These are phyloP conservation scores for Groenewaldozyma tartarivorans DNA, from an alignment of 805 yeast species.

Conservation along the genomic window DNA sequence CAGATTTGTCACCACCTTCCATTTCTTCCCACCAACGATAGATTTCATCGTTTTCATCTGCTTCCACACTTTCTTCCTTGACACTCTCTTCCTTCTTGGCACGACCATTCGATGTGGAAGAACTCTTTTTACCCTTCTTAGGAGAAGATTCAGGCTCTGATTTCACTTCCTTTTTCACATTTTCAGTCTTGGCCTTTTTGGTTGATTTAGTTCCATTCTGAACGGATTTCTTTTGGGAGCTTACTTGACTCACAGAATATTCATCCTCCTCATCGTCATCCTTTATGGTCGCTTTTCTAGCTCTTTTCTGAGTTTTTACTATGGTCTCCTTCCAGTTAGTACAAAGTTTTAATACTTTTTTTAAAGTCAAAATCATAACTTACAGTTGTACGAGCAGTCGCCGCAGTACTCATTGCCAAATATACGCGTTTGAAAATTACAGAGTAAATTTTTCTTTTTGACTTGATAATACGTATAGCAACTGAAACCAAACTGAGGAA, in stretches of 20 bases:
- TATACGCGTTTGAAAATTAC: too few species aligned
- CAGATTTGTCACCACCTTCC: slow-evolving; percentile 51
- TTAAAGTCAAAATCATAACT: too few species aligned
- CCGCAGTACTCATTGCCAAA: too few species aligned
- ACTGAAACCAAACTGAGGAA: too few species aligned
- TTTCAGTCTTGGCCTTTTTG: background rate
- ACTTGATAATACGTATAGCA: too few species aligned
- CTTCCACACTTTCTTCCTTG: slow-evolving; percentile 18
- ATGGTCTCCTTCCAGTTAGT: too few species aligned
- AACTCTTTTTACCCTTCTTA: background rate
- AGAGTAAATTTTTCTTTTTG: too few species aligned
- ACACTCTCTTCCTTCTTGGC: background rate
- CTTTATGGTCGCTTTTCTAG: too few species aligned
- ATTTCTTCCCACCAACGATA: slow-evolving; percentile 82
- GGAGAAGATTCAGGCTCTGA: background rate
- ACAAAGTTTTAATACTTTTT: too few species aligned
- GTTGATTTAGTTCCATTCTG: background rate
- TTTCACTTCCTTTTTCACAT: slow-evolving; percentile 3
- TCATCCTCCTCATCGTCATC: too few species aligned
- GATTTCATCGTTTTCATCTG: slow-evolving; percentile 48
- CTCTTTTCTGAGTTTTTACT: too few species aligned
- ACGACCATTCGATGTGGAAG: background rate
- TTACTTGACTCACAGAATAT: background rate
- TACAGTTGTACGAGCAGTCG: too few species aligned
- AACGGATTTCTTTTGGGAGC: slow-evolving; percentile 1